Evolutionary conservation across 768 basidiomycete species (phyloP).

Genomic region (Phaeotremella fagi): DNA sequence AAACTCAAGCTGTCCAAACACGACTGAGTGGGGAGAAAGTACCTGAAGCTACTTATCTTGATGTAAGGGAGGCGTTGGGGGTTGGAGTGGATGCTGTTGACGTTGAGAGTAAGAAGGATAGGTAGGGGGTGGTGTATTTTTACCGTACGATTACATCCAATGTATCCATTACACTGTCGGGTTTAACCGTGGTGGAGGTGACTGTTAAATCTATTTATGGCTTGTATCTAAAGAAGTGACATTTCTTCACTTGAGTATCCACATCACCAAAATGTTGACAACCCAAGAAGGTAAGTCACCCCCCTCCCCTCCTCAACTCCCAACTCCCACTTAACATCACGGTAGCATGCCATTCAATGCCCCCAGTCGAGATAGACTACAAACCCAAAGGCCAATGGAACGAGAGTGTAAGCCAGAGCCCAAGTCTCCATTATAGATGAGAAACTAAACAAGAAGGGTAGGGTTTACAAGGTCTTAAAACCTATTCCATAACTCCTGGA

Average conservation of each 20-base stretch:
- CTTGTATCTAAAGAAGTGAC: no score
- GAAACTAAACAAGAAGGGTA: no score
- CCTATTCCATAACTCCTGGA: conserved; percentile 35
- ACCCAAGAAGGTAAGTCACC: neutral
- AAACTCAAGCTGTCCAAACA: neutral
- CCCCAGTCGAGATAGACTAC: conserved; percentile 38
- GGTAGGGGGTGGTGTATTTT: no score
- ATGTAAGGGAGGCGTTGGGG: neutral
- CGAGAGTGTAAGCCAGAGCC: neutral
- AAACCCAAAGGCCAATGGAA: conserved; percentile 28
- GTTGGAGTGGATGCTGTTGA: neutral
- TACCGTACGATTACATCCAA: no score
- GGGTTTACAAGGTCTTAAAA: conserved; percentile 31
- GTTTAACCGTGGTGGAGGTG: no score
- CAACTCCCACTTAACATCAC: neutral
- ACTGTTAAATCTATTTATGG: no score
- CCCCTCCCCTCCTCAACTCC: neutral
- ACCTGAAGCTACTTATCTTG: neutral
- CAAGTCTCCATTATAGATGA: neutral
- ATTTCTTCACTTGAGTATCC: no score
- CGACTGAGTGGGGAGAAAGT: neutral
- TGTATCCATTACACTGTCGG: no score
- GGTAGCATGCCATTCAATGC: conserved; percentile 36
- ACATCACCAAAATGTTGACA: no score
- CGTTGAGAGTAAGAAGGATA: neutral